Percentiles rank a stretch among this genome's conserved stretches.
Conservation (phyloP, 208 protist genomes). For the Phytomonas sp. region DNA sequence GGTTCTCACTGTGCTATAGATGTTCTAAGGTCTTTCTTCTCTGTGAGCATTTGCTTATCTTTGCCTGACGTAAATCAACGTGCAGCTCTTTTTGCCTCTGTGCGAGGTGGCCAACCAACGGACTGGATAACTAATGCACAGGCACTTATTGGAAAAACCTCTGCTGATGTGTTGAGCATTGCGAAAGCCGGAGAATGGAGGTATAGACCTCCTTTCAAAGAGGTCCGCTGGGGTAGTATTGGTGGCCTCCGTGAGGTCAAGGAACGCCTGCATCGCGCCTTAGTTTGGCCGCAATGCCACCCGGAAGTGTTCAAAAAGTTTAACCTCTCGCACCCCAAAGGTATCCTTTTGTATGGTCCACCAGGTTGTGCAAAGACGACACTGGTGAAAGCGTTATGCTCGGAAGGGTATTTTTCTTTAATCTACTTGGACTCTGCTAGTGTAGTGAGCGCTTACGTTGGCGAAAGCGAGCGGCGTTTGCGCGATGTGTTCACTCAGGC, state of each 20-base stretch:
- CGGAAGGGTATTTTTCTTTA: slow-evolving; percentile 61
- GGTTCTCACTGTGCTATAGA: slow-evolving; percentile 14
- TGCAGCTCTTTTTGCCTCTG: slow-evolving; percentile 40
- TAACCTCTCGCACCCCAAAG: slow-evolving; percentile 91
- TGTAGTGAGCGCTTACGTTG: slow-evolving; percentile 91
- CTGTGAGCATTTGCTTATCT: slow-evolving; percentile 28
- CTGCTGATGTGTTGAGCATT: slow-evolving; percentile 37
- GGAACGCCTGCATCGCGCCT: slow-evolving; percentile 95
- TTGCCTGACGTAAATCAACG: slow-evolving; percentile 31
- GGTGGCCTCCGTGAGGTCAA: slow-evolving; percentile 98
- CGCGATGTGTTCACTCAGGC: slow-evolving; percentile 81
- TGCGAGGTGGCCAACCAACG: slow-evolving; percentile 13
- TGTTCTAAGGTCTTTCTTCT: slow-evolving; percentile 36
- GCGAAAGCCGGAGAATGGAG: slow-evolving; percentile 15
- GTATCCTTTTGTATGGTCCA: slow-evolving; percentile 93
- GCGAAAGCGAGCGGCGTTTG: slow-evolving; percentile 88
- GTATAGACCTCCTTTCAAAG: slow-evolving; percentile 29
- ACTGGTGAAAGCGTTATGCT: slow-evolving; percentile 82
- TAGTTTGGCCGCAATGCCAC: slow-evolving; percentile 98
- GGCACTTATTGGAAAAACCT: slow-evolving; percentile 46
- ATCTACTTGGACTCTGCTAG: slow-evolving; percentile 82
- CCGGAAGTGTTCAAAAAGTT: slow-evolving; percentile 98
- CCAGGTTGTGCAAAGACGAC: slow-evolving; percentile 94
- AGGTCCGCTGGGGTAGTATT: slow-evolving; percentile 97
- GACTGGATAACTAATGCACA: slow-evolving; percentile 36